Evolutionary conservation across 768 basidiomycete genomes (phyloP).

Genomic region (Lanmaoa rubissima): DNA sequence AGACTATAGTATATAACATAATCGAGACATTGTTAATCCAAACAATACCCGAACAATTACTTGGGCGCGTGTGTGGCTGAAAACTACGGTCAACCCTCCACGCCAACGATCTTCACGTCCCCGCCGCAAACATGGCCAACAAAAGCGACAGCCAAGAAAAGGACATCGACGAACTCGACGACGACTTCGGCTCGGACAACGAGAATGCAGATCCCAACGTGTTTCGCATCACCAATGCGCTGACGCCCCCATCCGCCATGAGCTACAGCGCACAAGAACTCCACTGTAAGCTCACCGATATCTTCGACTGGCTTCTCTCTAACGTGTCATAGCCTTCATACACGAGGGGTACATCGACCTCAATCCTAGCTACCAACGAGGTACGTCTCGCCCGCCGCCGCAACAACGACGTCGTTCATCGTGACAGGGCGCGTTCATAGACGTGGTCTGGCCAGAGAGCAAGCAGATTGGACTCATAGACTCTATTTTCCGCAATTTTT

Average conservation of each 20-base stretch:
- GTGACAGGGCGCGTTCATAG: constrained; percentile 34
- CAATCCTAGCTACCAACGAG: constrained; percentile 71
- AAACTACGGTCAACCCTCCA: not conserved
- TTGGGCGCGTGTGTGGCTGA: constrained; percentile 20
- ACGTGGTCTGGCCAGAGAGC: constrained; percentile 70
- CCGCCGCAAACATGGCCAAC: constrained; percentile 15
- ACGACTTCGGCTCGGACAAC: constrained; percentile 40
- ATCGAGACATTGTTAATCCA: not conserved
- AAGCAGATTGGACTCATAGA: constrained; percentile 61
- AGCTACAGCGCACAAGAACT: constrained; percentile 45
- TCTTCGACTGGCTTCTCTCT: not conserved
- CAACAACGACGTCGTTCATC: constrained; percentile 1
- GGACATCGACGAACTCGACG: constrained; percentile 50
- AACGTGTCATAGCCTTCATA: constrained; percentile 47
- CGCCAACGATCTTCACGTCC: not conserved
- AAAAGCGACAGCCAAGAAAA: constrained; percentile 28
- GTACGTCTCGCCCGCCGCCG: constrained; percentile 31
- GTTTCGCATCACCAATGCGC: constrained; percentile 44
- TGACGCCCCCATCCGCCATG: constrained; percentile 40
- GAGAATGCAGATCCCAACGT: constrained; percentile 38
- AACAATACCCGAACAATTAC: not conserved
- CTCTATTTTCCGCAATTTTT: constrained; percentile 53
- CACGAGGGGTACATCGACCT: constrained; percentile 71
- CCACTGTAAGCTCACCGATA: constrained; percentile 39
- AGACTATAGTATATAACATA: not conserved